phyloP scores from a whole-genome alignment of 306 rosid species.

The Hippophae gyantsensis region DNA sequence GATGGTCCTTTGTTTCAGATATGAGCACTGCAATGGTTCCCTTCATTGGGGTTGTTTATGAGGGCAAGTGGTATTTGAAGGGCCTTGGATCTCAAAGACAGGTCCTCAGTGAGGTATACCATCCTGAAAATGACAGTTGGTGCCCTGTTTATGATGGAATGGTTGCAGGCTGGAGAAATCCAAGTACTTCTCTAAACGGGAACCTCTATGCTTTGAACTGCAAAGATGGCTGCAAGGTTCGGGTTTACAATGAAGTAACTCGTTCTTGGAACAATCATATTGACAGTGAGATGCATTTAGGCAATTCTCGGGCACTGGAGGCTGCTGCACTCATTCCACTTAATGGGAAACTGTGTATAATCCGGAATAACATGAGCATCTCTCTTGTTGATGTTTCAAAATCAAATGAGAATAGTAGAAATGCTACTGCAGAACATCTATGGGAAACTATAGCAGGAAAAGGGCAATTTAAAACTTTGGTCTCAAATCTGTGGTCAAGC shows the following conservation, averaged over 20 bases:
- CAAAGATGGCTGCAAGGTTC: conserved; percentile 70
- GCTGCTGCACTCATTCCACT: conserved; percentile 71
- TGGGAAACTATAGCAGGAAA: conserved; percentile 76
- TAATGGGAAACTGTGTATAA: conserved; percentile 63
- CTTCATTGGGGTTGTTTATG: conserved; percentile 73
- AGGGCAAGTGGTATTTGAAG: conserved; percentile 78
- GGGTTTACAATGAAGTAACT: conserved; percentile 50
- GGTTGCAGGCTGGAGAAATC: conserved; percentile 88
- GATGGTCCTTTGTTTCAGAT: conserved; percentile 76
- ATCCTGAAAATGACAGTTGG: conserved; percentile 65
- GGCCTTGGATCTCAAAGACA: conserved; percentile 77
- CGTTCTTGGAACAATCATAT: conserved; percentile 64
- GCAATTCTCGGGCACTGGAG: conserved; percentile 59
- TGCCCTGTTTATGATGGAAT: conserved; percentile 60
- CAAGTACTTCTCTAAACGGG: conserved; percentile 59
- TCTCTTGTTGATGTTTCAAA: conserved; percentile 65
- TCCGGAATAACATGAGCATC: conserved; percentile 71
- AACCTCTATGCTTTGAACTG: conserved; percentile 72
- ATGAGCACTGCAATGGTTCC: conserved; percentile 93
- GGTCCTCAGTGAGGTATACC: conserved; percentile 74
- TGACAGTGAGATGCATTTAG: conserved; percentile 63
- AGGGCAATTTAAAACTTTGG: conserved; percentile 71
- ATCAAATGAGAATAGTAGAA: conserved; percentile 32
- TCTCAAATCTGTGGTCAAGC: conserved; percentile 73
- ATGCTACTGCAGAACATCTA: conserved; percentile 45